Evolutionary conservation across 2,329 filamentous ascomycete species (phyloP).

Genomic region (Fusarium devonianum): DNA sequence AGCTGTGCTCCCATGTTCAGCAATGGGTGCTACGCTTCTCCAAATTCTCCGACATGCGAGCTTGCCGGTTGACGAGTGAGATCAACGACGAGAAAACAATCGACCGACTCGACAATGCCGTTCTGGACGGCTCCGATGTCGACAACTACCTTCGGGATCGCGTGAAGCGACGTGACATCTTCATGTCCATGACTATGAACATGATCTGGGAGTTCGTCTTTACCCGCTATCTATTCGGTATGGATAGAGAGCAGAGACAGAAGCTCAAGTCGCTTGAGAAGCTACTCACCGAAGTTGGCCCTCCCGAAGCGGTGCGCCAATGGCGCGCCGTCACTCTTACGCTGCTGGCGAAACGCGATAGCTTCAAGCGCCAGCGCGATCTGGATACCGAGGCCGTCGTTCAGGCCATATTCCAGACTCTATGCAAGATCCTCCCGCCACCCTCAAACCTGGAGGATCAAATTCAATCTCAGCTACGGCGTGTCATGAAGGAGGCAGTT

Average conservation of each 20-base stretch:
- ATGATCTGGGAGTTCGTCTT: constrained; percentile 99
- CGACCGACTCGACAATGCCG: constrained; percentile 90
- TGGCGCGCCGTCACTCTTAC: constrained; percentile 97
- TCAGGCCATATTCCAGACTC: constrained; percentile 79
- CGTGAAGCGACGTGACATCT: constrained; percentile 87
- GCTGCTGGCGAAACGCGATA: constrained; percentile 78
- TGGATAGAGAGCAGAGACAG: constrained; percentile 97
- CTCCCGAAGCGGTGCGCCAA: constrained; percentile 86
- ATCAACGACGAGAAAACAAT: constrained; percentile 92
- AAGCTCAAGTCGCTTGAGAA: constrained; percentile 97
- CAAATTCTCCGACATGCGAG: constrained; percentile 92
- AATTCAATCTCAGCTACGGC: constrained; percentile 83
- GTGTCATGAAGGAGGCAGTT: constrained; percentile 87
- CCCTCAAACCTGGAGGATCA: constrained; percentile 81
- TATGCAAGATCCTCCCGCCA: constrained; percentile 85
- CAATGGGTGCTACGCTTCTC: constrained; percentile 98
- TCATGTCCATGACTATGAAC: constrained; percentile 98
- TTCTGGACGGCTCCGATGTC: constrained; percentile 93
- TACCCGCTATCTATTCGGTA: constrained; percentile 95
- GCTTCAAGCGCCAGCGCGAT: constrained; percentile 83
- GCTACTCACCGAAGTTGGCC: constrained; percentile 86
- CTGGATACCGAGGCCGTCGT: constrained; percentile 96
- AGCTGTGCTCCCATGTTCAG: constrained; percentile 93
- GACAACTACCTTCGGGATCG: constrained; percentile 88
- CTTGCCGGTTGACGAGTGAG: constrained; percentile 82